A percentile compares a stretch with the other conserved stretches of the same genome.
Evolutionary conservation across 2,329 filamentous ascomycete species (phyloP).

Genomic region (Alternaria hordeiaustralica): DNA sequence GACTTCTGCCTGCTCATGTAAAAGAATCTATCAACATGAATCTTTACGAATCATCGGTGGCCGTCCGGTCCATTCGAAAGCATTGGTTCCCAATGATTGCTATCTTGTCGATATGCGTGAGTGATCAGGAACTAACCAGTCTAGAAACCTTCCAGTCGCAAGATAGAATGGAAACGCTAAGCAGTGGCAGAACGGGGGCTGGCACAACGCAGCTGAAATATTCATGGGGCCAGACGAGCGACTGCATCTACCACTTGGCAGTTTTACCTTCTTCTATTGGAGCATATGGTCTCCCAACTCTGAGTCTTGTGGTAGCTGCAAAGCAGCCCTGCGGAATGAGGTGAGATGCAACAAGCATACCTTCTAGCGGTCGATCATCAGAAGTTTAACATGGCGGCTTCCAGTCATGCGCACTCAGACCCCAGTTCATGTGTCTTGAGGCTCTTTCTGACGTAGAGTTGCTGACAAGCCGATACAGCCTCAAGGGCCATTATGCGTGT

Average conservation of each 20-base stretch:
- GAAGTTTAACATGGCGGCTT: slow-evolving; percentile 22
- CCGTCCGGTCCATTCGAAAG: background rate
- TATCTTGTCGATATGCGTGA: background rate
- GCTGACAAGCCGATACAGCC: slow-evolving; percentile 17
- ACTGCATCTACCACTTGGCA: background rate
- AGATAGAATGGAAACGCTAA: slow-evolving; percentile 80
- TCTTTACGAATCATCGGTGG: slow-evolving; percentile 10
- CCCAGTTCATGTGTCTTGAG: background rate
- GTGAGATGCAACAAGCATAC: slow-evolving; percentile 28
- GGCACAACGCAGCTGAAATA: background rate
- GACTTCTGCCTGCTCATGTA: slow-evolving; percentile 24
- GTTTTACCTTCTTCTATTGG: background rate
- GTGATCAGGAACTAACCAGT: background rate
- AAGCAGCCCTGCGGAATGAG: slow-evolving; percentile 1
- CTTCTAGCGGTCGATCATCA: slow-evolving; percentile 25
- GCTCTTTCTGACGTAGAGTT: slow-evolving; percentile 12
- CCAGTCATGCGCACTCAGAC: slow-evolving; percentile 10
- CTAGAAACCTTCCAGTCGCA: slow-evolving; percentile 67
- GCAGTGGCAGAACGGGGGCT: slow-evolving; percentile 85
- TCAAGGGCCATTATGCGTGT: slow-evolving; percentile 1
- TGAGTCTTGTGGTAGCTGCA: slow-evolving; percentile 1
- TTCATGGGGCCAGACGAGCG: background rate
- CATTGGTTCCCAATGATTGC: background rate
- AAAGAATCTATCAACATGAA: slow-evolving; percentile 37
- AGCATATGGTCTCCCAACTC: background rate